Evolutionary conservation across 805 yeast species (phyloP).

Genomic region (Zygoascus flipseniorum): DNA sequence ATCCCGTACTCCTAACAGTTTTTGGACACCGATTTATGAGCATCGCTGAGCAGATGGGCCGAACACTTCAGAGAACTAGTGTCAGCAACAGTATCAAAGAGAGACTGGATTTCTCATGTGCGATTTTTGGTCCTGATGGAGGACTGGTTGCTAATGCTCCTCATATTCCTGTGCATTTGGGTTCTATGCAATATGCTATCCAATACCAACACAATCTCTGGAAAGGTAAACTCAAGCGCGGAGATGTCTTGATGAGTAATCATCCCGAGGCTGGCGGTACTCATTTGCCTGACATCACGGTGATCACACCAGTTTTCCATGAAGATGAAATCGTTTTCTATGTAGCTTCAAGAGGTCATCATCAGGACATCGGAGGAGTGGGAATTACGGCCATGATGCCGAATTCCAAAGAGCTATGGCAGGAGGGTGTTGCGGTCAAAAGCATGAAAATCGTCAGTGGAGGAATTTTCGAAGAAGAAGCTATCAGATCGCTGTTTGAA

Average conservation of each 20-base stretch:
- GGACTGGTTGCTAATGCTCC: conserved; percentile 81
- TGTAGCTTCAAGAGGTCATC: conserved; percentile 92
- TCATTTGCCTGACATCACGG: conserved; percentile 83
- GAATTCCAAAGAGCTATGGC: conserved; percentile 68
- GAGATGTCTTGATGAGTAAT: conserved; percentile 68
- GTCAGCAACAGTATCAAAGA: conserved; percentile 78
- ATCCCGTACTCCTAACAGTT: conserved; percentile 64
- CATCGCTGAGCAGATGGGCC: conserved; percentile 85
- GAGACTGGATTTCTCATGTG: conserved; percentile 75
- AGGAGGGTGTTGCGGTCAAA: conserved; percentile 83
- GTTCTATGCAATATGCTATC: conserved; percentile 77
- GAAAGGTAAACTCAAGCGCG: conserved; percentile 54
- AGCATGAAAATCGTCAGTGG: conserved; percentile 64
- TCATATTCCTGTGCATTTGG: conserved; percentile 76
- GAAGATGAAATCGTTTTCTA: conserved; percentile 39
- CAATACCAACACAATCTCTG: conserved; percentile 55
- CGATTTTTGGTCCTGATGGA: conserved; percentile 65
- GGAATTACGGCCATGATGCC: conserved; percentile 94
- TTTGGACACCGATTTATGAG: conserved; percentile 82
- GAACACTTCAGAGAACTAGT: conserved; percentile 65
- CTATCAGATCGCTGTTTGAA: conserved; percentile 49
- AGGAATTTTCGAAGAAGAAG: conserved; percentile 69
- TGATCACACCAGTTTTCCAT: conserved; percentile 78
- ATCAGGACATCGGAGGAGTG: conserved; percentile 92
- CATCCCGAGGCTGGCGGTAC: conserved; percentile 79